Base-by-base conservation (phyloP, 768 basidiomycete species). In the Lactifluus subvellereus region DNA sequence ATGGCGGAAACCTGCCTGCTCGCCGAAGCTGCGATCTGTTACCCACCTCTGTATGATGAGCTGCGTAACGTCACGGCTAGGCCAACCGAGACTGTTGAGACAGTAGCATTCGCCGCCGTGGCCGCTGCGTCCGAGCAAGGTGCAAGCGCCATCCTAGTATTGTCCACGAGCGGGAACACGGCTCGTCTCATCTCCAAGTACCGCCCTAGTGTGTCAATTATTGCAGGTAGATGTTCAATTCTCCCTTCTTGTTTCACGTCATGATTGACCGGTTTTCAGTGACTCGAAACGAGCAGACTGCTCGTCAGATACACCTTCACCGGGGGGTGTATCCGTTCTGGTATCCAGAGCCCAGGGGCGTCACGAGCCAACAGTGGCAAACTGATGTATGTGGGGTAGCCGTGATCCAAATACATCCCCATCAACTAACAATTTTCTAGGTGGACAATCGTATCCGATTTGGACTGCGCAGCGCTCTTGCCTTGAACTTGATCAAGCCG, bases 1-100 rank as follows among this genome's bases (percentile, higher is more conserved):
- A 99, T 99, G 97, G 97, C 96, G 57, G 97, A 99, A 81, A 98
- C 95, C 3, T 98, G 96, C 74, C 82, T 94, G 71, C 88, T 99
- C 67, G 96, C 97, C 61, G 97, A 99, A 77, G 84, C 89, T 52
- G 89, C 96, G 38, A 92, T 96, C 75, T 94, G 91, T 80, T 95
- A 98, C 73, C 91, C 92, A 47, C 91, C 94, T 62, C 78, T 98
- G 56, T 98, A 91, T 72, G 91, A 97, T 71, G 93, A 96, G 69
- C 79, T 98, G 66, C 85, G 86, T 63, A 75, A 80, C 45, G 81
- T 89, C 67, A 89, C 93, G 64, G 80, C 84, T 61, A 87, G 91
- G 57, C 97, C 97, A 43, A 98, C 96, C 40, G 87, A 87, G 71
- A 98, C 97, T 1, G 86, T 85, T 16, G 97, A 99, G 82, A 98